Evolutionary conservation across 805 yeast genomes (phyloP).

Genomic region (Kuraishia borneana): DNA sequence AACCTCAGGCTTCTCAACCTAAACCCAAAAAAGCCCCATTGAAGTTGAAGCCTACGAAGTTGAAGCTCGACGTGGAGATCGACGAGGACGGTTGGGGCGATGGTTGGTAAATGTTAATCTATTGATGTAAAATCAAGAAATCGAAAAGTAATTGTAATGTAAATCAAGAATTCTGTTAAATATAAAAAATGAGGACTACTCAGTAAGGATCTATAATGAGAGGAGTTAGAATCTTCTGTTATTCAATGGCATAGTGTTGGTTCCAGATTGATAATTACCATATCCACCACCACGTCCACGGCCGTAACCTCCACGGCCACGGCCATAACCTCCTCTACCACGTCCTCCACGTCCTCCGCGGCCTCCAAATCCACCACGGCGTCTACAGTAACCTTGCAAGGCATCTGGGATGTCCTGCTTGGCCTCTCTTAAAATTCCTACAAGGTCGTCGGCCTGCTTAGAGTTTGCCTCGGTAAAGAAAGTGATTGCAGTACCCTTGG

Average conservation of each 20-base stretch:
- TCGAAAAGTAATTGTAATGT: background rate
- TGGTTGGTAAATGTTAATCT: slow-evolving; percentile 22
- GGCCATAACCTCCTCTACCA: slow-evolving; percentile 33
- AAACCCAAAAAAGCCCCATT: slow-evolving; percentile 6
- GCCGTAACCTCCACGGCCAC: slow-evolving; percentile 34
- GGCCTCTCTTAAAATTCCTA: slow-evolving; percentile 90
- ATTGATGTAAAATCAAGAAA: background rate
- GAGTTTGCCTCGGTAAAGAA: slow-evolving; percentile 84
- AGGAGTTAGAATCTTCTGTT: slow-evolving; percentile 33
- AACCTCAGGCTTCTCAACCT: background rate
- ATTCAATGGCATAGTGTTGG: slow-evolving; percentile 35
- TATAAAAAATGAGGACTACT: slow-evolving; percentile 7
- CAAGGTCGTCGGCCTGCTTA: slow-evolving; percentile 80
- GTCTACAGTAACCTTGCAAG: slow-evolving; percentile 65
- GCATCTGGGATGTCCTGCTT: slow-evolving; percentile 81
- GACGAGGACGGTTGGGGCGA: slow-evolving; percentile 34
- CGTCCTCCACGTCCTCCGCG: slow-evolving; percentile 48
- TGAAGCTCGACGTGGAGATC: slow-evolving; percentile 19
- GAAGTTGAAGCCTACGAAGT: slow-evolving; percentile 14
- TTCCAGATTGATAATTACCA: slow-evolving; percentile 25
- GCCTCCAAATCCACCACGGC: slow-evolving; percentile 50
- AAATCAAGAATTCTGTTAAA: background rate
- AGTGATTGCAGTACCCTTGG: slow-evolving; percentile 89
- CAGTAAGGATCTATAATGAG: slow-evolving; percentile 6
- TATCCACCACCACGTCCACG: slow-evolving; percentile 25